Evolutionary conservation across 768 basidiomycete genomes (phyloP).

Genomic region (Kwoniella sp.): DNA sequence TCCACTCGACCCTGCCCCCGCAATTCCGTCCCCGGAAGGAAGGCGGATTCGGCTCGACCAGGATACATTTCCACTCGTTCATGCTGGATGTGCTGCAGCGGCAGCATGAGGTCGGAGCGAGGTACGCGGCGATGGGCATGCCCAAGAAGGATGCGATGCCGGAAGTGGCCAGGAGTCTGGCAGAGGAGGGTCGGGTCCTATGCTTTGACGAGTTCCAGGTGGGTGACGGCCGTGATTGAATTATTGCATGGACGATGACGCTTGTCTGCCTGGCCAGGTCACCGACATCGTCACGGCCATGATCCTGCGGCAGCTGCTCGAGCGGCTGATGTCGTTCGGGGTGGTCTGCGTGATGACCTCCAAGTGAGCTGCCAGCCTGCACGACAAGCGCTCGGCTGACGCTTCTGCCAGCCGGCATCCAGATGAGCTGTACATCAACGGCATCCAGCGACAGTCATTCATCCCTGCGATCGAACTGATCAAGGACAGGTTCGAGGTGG

Average conservation of each 20-base stretch:
- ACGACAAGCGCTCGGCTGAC: neutral
- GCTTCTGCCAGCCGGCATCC: conserved; percentile 76
- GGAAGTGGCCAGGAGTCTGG: conserved; percentile 81
- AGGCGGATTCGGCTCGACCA: conserved; percentile 40
- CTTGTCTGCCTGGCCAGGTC: no score
- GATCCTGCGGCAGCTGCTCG: conserved; percentile 86
- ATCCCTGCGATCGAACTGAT: conserved; percentile 90
- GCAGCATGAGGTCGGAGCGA: conserved; percentile 31
- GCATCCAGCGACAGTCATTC: conserved; percentile 92
- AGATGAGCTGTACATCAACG: conserved; percentile 96
- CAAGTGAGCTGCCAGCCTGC: conserved; percentile 72
- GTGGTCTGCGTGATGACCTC: conserved; percentile 95
- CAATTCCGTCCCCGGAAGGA: conserved; percentile 22
- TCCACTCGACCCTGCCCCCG: conserved; percentile 69
- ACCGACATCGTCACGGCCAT: conserved; percentile 98
- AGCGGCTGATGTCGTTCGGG: conserved; percentile 77
- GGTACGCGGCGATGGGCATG: conserved; percentile 54
- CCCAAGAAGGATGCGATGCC: conserved; percentile 74
- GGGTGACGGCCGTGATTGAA: conserved; percentile 21
- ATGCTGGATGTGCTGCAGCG: conserved; percentile 99
- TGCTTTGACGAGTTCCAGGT: conserved; percentile 99
- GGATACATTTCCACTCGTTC: conserved; percentile 97
- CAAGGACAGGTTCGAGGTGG: conserved; percentile 78
- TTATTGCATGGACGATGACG: no score
- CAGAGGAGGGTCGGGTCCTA: conserved; percentile 73